Evolutionary conservation across 345 rosid species (phyloP).

Genomic region (Bruguiera sexangula): DNA sequence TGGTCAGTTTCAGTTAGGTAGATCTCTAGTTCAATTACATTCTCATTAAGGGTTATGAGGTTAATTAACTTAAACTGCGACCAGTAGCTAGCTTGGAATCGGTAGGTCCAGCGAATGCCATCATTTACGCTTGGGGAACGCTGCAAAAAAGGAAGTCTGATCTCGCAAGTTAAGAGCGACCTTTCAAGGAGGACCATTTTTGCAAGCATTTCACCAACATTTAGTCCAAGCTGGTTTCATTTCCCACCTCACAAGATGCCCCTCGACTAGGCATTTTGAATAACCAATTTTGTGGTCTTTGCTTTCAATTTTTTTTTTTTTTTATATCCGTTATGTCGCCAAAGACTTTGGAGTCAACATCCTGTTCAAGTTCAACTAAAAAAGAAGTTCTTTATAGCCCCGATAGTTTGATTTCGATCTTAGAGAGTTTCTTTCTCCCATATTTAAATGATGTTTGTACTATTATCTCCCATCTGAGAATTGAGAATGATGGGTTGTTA

Average conservation of each 20-base stretch:
- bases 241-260: slow-evolving; percentile 33
- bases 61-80: not conserved
- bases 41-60: too few species aligned
- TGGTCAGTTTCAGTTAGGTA: not conserved
- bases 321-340: slow-evolving; percentile 5
- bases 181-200: slow-evolving; percentile 17
- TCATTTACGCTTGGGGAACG: slow-evolving; percentile 27
- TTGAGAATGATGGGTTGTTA: too few species aligned
- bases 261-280: slow-evolving; percentile 47
- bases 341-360: slow-evolving; percentile 11
- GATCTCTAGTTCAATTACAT: too few species aligned
- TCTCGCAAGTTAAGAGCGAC: slow-evolving; percentile 25
- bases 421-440: too few species aligned
- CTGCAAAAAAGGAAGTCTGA: slow-evolving; percentile 10
- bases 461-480: too few species aligned
- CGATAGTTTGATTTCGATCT: too few species aligned
- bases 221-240: slow-evolving; percentile 19
- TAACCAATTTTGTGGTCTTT: not conserved
- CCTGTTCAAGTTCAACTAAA: too few species aligned
- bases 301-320: slow-evolving; percentile 4
- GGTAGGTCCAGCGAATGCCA: not conserved
- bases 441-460: not conserved
- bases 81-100: not conserved
- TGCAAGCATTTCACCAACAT: slow-evolving; percentile 3
- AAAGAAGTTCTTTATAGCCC: too few species aligned